Conservation (phyloP, 192 early-diverging fungal genomes). For the Umbelopsis vinacea region DNA sequence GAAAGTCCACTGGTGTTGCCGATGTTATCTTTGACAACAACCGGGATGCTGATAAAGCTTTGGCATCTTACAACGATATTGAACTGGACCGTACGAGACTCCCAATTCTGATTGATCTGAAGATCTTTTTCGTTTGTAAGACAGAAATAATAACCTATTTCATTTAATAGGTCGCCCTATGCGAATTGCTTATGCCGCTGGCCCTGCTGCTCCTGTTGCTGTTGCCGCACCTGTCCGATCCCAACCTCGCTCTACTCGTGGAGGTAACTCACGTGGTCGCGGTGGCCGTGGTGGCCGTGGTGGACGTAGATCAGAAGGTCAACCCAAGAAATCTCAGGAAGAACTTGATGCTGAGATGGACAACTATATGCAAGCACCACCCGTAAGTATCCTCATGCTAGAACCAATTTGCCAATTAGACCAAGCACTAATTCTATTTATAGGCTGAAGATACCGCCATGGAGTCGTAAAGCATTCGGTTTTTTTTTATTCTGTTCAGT, state of each 20-base stretch:
- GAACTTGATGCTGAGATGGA: constrained; percentile 65
- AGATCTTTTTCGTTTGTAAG: background rate
- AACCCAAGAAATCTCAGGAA: constrained; percentile 39
- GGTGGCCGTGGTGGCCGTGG: constrained; percentile 29
- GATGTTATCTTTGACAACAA: constrained; percentile 48
- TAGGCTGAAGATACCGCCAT: constrained; percentile 16
- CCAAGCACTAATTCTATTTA: background rate
- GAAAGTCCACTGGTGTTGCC: constrained; percentile 55
- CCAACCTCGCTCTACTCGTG: constrained; percentile 18
- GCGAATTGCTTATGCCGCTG: constrained; percentile 24
- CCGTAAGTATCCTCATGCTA: constrained; percentile 1
- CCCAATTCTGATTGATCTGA: background rate
- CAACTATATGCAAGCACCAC: constrained; percentile 49
- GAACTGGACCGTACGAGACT: constrained; percentile 52
- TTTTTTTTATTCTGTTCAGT: background rate
- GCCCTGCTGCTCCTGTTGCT: background rate
- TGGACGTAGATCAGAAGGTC: constrained; percentile 21
- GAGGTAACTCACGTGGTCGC: constrained; percentile 23
- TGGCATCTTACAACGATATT: constrained; percentile 50
- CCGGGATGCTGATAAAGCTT: constrained; percentile 46
- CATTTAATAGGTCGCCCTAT: constrained; percentile 26
- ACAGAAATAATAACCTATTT: background rate
- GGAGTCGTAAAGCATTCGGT: constrained; percentile 1
- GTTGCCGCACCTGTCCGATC: constrained; percentile 17
- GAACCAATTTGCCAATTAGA: background rate